Evolutionary conservation across 1,284 basidiomycete species (phyloP).

Genomic region (Pyrrhoderma lamaoense): DNA sequence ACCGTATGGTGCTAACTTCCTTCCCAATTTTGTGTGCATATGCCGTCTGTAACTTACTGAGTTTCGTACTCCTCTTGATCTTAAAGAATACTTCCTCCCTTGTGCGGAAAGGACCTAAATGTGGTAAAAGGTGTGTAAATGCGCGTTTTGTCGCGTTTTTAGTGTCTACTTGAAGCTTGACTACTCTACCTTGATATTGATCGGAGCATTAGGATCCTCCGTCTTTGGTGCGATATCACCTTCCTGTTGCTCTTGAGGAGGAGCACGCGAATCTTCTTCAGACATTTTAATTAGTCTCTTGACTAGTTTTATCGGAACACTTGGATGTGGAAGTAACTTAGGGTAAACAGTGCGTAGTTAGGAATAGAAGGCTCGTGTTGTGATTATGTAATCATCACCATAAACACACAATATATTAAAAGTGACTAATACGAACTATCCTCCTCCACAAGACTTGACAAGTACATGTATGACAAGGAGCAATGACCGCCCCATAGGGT

Average conservation of each 20-base stretch:
- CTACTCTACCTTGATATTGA: conserved; percentile 73
- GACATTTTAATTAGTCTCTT: conserved; percentile 40
- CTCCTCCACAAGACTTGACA: too few relatives aligned
- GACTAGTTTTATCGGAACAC: too few relatives aligned
- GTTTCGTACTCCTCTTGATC: conserved; percentile 91
- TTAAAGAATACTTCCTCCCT: conserved; percentile 97
- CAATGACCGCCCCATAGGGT: too few relatives aligned
- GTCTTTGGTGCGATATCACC: conserved; percentile 48
- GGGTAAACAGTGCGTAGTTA: too few relatives aligned
- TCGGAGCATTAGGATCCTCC: conserved; percentile 58
- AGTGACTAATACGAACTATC: too few relatives aligned
- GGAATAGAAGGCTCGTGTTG: too few relatives aligned
- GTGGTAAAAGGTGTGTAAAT: not conserved
- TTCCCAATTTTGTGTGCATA: conserved; percentile 94
- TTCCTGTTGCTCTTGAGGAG: conserved; percentile 25
- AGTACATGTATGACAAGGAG: too few relatives aligned
- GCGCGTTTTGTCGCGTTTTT: not conserved
- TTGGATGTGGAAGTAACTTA: too few relatives aligned
- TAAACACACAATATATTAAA: too few relatives aligned
- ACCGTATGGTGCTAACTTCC: conserved; percentile 82
- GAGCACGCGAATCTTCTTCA: conserved; percentile 45
- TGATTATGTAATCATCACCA: too few relatives aligned
- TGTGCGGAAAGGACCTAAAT: conserved; percentile 64
- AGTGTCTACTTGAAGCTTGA: not conserved
- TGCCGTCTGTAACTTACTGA: conserved; percentile 89